Percentiles rank a stretch among this genome's conserved stretches.
Conservation (phyloP, 2,329 filamentous ascomycete genomes). For the Clonostachys solani region DNA sequence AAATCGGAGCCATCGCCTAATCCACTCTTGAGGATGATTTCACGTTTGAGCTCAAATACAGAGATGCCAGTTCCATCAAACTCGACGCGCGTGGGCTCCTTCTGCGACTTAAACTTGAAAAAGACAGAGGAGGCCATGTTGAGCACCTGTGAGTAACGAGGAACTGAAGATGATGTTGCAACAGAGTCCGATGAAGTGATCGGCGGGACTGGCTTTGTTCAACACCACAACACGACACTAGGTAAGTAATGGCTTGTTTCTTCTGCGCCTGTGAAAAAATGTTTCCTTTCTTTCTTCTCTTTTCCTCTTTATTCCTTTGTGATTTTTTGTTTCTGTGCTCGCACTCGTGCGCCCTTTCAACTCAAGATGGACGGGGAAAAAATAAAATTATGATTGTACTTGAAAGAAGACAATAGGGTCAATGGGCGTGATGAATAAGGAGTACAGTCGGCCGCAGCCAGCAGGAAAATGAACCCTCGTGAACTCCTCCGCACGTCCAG, state of each 20-base stretch:
- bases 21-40: constrained; percentile 92
- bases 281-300: constrained; percentile 14
- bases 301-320: constrained; percentile 19
- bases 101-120: constrained; percentile 99
- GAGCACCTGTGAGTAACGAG: neutral
- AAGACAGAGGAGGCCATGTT: constrained; percentile 94
- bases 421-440: constrained; percentile 28
- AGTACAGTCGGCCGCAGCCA: constrained; percentile 32
- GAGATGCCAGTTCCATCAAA: constrained; percentile 98
- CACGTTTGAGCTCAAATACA: constrained; percentile 97
- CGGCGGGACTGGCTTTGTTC: no score
- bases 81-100: constrained; percentile 87
- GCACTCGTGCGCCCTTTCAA: constrained; percentile 30
- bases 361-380: constrained; percentile 28
- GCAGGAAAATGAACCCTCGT: constrained; percentile 24
- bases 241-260: constrained; percentile 21
- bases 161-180: no score
- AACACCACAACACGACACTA: constrained; percentile 10
- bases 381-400: constrained; percentile 52
- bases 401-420: constrained; percentile 26
- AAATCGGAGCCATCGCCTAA: constrained; percentile 96
- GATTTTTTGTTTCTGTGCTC: constrained; percentile 14
- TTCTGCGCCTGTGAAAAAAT: neutral
- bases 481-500: constrained; percentile 23
- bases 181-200: no score